Evolutionary conservation across 768 basidiomycete genomes (phyloP), one percentile per base, ranked within the genome.

Genomic region (Hirschioporus abietinus): DNA sequence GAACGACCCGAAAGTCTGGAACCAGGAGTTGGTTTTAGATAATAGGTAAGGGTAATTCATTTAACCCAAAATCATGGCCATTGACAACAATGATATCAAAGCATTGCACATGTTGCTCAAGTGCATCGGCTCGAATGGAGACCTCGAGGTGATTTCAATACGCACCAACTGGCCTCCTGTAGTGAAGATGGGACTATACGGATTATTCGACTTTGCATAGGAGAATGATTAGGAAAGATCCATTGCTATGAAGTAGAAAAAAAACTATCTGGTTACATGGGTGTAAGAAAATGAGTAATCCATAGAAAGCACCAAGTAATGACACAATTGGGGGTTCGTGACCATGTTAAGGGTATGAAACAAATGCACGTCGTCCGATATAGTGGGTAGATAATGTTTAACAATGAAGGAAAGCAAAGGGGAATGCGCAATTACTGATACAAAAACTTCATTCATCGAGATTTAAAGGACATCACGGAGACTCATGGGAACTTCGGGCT

Each of bases 401-500:
- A 75, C 71, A 73, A 71, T 65, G 71, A 75, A 75, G 75, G 72
- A 75, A 76, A 74, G 69, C 75, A 75, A 72, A 75, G 78, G 72
- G 76, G 74, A 73, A 81, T 79, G 81, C 80, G 80, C 81, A 80
- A 78, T 70, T 93, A 93, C 83, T 86, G 92, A 93, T 93, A 93
- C 92, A 93, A 83, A 82, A 84, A 86, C 79, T 79, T 79, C 71
- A 69, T 66, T 66, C 76, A 68, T 68, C 72, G 80, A 76, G 78
- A 77, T 84, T 85, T 83, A 93, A 80, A 94, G 84, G 83, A 93
- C 84, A 82, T 95, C 92, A 75, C 93, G 92, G 76, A 94, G 88
- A 80, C 87, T 92, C 83, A 89, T 86, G 70, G 92, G 92, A 76
- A 95, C 92, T 86, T 95, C 92, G 76, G 92, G 92, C 92, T 94